Percentiles rank a stretch among this genome's conserved stretches.
phyloP scores from a whole-genome alignment of 1,284 basidiomycete genomes.

The Sanguinoderma infundibulare region DNA sequence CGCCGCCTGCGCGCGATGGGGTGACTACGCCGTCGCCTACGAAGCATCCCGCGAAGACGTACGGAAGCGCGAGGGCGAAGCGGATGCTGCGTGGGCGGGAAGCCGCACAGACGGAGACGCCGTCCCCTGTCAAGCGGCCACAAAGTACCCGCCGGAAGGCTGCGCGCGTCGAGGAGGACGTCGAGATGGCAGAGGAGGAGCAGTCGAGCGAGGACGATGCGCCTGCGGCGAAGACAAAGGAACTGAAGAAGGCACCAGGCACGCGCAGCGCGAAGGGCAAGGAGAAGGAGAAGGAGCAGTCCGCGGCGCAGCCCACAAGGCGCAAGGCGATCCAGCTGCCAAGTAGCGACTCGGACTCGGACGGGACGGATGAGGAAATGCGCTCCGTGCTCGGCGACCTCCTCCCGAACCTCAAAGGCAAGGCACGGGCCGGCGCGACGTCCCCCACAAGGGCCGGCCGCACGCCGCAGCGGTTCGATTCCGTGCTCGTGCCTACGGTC shows the following conservation, averaged over 20 bases:
- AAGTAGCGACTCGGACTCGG: constrained; percentile 11
- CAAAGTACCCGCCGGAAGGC: constrained; percentile 1
- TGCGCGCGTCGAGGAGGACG: constrained; percentile 14
- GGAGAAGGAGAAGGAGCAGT: constrained; percentile 10
- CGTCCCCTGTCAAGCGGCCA: constrained; percentile 21
- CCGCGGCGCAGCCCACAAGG: constrained; percentile 5
- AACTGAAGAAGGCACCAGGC: constrained; percentile 11
- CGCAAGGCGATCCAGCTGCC: constrained; percentile 5
- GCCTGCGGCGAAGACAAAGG: constrained; percentile 10
- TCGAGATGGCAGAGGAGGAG: constrained; percentile 11
- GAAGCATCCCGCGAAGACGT: constrained; percentile 13
- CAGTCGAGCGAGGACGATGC: constrained; percentile 11
- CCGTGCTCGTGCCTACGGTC: constrained; percentile 27
- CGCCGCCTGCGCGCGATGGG: not conserved
- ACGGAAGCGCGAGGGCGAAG: constrained; percentile 16
- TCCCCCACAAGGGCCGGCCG: constrained; percentile 1
- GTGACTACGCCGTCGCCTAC: constrained; percentile 3
- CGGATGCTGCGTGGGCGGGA: not conserved
- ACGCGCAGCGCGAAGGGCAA: not conserved
- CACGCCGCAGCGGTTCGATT: constrained; percentile 18
- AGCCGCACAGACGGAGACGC: constrained; percentile 7
- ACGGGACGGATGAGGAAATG: constrained; percentile 17
- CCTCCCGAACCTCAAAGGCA: constrained; percentile 11
- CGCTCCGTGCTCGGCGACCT: constrained; percentile 20
- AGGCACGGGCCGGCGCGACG: constrained; percentile 4